Evolutionary conservation across 768 basidiomycete species (phyloP), one percentile per base, ranked within the genome.

Genomic region (Leccinum variicolor): DNA sequence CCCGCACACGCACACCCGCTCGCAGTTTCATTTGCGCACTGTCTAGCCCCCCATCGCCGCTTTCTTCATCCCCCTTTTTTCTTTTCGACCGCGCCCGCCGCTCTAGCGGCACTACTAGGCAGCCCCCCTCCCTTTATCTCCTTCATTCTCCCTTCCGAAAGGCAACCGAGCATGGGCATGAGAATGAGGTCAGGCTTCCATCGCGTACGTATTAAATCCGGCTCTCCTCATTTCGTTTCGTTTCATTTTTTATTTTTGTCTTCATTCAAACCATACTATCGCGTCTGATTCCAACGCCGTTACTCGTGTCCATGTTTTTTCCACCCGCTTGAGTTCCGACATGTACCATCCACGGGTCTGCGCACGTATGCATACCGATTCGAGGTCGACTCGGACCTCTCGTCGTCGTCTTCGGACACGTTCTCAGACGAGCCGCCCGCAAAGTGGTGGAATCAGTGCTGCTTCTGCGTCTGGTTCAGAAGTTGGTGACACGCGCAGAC

Each of bases 331-430:
- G 19, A 10, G 39, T 41, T 15, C 15, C 47, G 25, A 48, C 47
- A 65, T 65, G n/a, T 36, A 17, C 54, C 57, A 23, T 51, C 52
- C 25, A 33, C 39, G 9, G 57, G 54, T 53, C 43, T 58, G 15
- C 52, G 58, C 50, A 10, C 54, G 2, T 55, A 61, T 10, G 55
- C 66, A 19, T 59, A 72, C n/a, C 13, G 29, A 31, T 63, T 72
- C 34, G 61, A 67, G 43, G 19, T 60, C 34, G 68, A 69, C 52
- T 67, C 69, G 31, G 62, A 64, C 19, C n/a, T 54, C 3, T 71
- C 65, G 2, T 71, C 69, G 11, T 33, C 31, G 19, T 71, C 67
- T 25, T 63, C 65, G 14, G 64, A 67, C 29, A 63, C 63, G 29
- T 66, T 65, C 43, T 41, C 39, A 4, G 67, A 69, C 34, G 64